A percentile compares a stretch with the other conserved stretches of the same genome.
Evolutionary conservation across 2,329 filamentous ascomycete genomes (phyloP).

Genomic region (Penicillium sp.): DNA sequence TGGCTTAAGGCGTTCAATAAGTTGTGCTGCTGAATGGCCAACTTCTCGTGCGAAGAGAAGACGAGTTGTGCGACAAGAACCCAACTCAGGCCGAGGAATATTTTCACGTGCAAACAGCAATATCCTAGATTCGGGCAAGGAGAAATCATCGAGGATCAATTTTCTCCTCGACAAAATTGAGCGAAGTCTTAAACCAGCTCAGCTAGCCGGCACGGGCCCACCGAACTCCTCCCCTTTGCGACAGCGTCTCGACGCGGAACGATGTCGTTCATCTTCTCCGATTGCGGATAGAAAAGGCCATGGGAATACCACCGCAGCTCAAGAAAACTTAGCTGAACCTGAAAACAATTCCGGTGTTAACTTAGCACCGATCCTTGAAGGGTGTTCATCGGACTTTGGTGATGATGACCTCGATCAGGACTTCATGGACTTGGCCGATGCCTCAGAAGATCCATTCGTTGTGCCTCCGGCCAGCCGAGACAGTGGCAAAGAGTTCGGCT

Average conservation of each 20-base stretch:
- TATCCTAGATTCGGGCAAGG: constrained; percentile 37
- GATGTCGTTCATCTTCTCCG: constrained; percentile 35
- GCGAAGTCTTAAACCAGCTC: constrained; percentile 44
- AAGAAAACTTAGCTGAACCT: constrained; percentile 2
- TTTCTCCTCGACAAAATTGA: constrained; percentile 68
- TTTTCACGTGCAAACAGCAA: constrained; percentile 45
- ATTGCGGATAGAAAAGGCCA: constrained; percentile 20
- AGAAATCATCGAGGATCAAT: constrained; percentile 49
- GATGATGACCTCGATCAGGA: constrained; percentile 50
- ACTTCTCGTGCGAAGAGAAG: constrained; percentile 61
- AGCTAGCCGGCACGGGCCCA: constrained; percentile 30
- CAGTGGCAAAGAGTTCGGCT: constrained; percentile 13
- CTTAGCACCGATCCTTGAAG: constrained; percentile 15
- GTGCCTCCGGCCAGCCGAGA: constrained; percentile 4
- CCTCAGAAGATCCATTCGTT: constrained; percentile 33
- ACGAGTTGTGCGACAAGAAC: constrained; percentile 53
- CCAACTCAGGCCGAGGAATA: constrained; percentile 48
- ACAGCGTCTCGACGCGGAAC: constrained; percentile 30
- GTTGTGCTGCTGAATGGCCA: constrained; percentile 70
- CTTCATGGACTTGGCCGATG: constrained; percentile 42
- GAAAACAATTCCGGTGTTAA: background rate
- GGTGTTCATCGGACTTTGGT: constrained; percentile 47
- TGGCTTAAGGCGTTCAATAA: constrained; percentile 63
- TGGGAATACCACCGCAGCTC: background rate
- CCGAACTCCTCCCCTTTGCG: constrained; percentile 48